Evolutionary conservation across 176 grass and related monocot genomes (phyloP).

Genomic region (Themeda triandra): DNA sequence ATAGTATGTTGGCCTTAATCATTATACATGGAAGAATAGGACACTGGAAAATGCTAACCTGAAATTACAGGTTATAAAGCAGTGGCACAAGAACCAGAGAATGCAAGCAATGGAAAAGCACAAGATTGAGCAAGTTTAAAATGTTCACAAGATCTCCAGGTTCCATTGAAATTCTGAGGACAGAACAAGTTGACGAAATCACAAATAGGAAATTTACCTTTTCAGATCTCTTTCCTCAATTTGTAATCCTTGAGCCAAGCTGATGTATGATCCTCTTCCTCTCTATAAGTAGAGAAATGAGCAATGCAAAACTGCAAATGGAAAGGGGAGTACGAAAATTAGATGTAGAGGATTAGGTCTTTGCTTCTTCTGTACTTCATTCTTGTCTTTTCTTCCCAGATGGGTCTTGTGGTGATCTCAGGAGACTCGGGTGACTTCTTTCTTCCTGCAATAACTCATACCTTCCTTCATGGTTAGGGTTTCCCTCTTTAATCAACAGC

Average conservation of each 20-base stretch:
- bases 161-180: not conserved
- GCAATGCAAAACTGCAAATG: conserved; percentile 16
- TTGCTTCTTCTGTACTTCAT: conserved; percentile 59
- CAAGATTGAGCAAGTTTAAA: conserved; percentile 16
- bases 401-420: conserved; percentile 33
- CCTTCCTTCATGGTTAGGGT: conserved; percentile 42
- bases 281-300: conserved; percentile 44
- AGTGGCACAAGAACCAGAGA: not conserved
- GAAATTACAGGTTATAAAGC: not conserved
- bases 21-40: not conserved
- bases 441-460: conserved; percentile 43
- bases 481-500: conserved; percentile 27
- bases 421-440: conserved; percentile 30
- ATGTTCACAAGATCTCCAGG: not conserved
- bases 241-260: conserved; percentile 16
- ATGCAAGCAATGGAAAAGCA: not conserved
- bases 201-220: conserved; percentile 29
- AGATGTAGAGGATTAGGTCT: conserved; percentile 13
- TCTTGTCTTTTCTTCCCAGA: conserved; percentile 48
- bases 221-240: not conserved
- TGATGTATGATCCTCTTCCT: conserved; percentile 37
- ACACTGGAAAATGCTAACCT: not conserved
- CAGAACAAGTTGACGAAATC: not conserved
- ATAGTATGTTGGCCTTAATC: not conserved
- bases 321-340: conserved; percentile 7